Conservation (phyloP, 164 flowering plant species). For the Amborella trichopoda region DNA sequence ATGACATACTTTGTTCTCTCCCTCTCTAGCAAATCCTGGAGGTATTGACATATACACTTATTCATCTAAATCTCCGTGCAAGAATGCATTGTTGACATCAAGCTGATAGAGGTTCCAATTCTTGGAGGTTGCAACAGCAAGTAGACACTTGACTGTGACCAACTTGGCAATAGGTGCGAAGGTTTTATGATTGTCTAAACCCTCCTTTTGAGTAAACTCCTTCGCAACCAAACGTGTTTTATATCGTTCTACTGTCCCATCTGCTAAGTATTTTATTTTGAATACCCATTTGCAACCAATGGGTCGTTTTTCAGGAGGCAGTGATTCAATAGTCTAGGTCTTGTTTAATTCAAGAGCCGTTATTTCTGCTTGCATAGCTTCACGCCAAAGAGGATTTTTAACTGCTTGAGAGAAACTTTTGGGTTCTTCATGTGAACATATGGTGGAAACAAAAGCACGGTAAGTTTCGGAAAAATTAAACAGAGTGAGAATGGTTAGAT, state of each 20-base stretch:
- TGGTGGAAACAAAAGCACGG: background rate
- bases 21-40: background rate
- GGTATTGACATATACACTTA: background rate
- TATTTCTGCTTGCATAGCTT: background rate
- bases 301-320: background rate
- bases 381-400: background rate
- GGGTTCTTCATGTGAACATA: background rate
- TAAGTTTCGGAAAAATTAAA: background rate
- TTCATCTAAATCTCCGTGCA: background rate
- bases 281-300: constrained; percentile 1
- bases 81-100: background rate
- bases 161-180: background rate
- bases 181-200: background rate
- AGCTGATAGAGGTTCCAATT: background rate
- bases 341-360: constrained; percentile 2
- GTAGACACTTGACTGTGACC: background rate
- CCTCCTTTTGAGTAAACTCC: background rate
- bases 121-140: background rate
- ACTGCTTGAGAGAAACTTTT: background rate
- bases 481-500: background rate
- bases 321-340: background rate
- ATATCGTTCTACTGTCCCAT: background rate
- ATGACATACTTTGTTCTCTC: background rate
- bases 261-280: background rate
- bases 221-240: background rate